Conservation (phyloP, 768 basidiomycete genomes). For the Coprinopsis sp. region DNA sequence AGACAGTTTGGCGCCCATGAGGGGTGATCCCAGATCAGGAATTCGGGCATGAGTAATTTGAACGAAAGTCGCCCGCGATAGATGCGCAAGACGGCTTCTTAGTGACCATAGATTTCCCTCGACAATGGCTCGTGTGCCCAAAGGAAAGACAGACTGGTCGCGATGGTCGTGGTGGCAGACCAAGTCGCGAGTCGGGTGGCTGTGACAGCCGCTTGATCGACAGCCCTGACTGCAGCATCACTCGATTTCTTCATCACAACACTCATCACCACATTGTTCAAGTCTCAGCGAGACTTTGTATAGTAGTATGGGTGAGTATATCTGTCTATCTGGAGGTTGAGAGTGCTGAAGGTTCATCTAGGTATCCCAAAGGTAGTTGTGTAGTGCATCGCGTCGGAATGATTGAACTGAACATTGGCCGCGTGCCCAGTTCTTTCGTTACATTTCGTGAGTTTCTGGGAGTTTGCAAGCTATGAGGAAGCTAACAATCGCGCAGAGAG, state of each 20-base stretch:
- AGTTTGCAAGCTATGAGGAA: neutral
- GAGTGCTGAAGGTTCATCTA: slow-evolving; percentile 15
- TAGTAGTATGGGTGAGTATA: slow-evolving; percentile 13
- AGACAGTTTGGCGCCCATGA: no score
- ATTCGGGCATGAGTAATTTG: no score
- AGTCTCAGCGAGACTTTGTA: no score
- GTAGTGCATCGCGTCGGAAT: slow-evolving; percentile 14
- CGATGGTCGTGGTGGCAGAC: no score
- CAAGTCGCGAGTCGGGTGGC: no score
- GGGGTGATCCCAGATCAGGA: no score
- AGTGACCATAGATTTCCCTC: no score
- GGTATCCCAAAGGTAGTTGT: slow-evolving; percentile 60
- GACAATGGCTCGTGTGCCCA: no score
- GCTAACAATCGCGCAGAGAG: slow-evolving; percentile 50
- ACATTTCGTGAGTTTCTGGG: slow-evolving; percentile 68
- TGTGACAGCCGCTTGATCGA: slow-evolving; percentile 3
- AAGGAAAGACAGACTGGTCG: no score
- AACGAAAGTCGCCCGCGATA: no score
- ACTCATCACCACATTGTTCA: slow-evolving; percentile 9
- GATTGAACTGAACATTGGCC: slow-evolving; percentile 3
- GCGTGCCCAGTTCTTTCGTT: slow-evolving; percentile 83
- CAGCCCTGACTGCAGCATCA: neutral
- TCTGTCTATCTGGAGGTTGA: neutral
- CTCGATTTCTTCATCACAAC: neutral
- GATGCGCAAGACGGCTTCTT: no score